Conservation (phyloP, 768 basidiomycete species). For the Lactarius vividus region DNA sequence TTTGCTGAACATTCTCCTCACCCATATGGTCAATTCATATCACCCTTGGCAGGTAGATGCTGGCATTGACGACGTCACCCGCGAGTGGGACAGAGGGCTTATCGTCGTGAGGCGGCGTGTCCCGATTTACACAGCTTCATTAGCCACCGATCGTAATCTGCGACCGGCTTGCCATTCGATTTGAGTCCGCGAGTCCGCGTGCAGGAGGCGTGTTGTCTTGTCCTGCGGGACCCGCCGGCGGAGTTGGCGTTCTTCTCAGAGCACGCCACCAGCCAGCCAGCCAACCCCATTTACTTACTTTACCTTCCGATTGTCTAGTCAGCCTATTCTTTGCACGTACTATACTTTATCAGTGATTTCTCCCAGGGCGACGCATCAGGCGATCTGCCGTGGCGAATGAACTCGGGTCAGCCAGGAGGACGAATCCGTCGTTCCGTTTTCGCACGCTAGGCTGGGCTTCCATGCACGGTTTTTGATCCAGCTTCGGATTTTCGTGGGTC, state of each 20-base stretch:
- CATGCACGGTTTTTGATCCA: neutral
- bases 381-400: neutral
- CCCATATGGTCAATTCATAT: neutral
- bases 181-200: neutral
- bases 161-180: neutral
- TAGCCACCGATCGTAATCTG: constrained; percentile 25
- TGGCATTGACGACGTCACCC: constrained; percentile 1
- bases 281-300: neutral
- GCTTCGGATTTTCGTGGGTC: neutral
- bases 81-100: too few species aligned
- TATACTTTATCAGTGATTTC: too few species aligned
- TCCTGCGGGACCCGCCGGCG: neutral
- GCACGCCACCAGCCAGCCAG: neutral
- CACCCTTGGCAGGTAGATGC: neutral
- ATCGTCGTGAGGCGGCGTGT: neutral
- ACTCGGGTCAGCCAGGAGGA: neutral
- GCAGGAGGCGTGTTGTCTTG: neutral
- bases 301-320: too few species aligned
- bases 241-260: neutral
- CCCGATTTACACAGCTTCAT: constrained; percentile 14
- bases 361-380: neutral
- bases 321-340: too few species aligned
- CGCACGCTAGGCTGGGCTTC: neutral
- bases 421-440: neutral
- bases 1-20: neutral